Percentiles rank a stretch among this genome's conserved stretches.
These are phyloP conservation scores for Coemansia sp. DNA, from an alignment of 192 early-diverging fungal genomes.

Conservation along the genomic window DNA sequence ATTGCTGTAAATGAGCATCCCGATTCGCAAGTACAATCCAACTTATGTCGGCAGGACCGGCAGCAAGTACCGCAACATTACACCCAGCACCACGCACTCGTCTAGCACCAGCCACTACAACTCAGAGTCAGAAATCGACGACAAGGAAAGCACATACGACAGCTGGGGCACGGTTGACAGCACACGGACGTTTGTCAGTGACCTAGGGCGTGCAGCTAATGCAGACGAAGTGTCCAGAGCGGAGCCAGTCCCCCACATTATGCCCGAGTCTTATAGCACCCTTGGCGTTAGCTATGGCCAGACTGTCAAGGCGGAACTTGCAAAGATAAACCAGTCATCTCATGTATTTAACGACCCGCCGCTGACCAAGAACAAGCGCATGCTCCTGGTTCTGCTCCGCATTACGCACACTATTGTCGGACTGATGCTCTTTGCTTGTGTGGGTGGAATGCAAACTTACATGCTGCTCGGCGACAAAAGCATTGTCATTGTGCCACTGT, in stretches of 20 bases:
- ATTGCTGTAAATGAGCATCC: slow-evolving; percentile 11
- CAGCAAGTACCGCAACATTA: slow-evolving; percentile 14
- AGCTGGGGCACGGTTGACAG: slow-evolving; percentile 10
- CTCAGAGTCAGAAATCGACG: slow-evolving; percentile 10
- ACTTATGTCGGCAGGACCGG: slow-evolving; percentile 4
- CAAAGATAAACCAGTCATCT: background rate
- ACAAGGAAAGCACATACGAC: slow-evolving; percentile 5
- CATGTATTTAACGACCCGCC: background rate
- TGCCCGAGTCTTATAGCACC: slow-evolving; percentile 14
- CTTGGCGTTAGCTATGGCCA: background rate
- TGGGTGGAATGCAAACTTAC: slow-evolving; percentile 41
- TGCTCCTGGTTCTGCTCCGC: slow-evolving; percentile 20
- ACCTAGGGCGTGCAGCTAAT: background rate
- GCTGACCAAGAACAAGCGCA: background rate
- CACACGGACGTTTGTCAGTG: slow-evolving; percentile 10
- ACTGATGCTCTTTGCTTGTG: slow-evolving; percentile 11
- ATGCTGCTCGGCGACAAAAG: slow-evolving; percentile 28
- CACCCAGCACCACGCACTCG: slow-evolving; percentile 10
- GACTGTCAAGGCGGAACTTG: background rate
- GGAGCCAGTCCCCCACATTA: slow-evolving; percentile 9
- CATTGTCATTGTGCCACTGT: slow-evolving; percentile 34
- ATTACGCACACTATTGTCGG: slow-evolving; percentile 14
- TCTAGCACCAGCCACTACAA: slow-evolving; percentile 7
- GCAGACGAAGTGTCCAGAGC: background rate
- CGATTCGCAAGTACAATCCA: slow-evolving; percentile 21